phyloP scores from a whole-genome alignment of 164 flowering plant species.

The Magnolia changhungtana region DNA sequence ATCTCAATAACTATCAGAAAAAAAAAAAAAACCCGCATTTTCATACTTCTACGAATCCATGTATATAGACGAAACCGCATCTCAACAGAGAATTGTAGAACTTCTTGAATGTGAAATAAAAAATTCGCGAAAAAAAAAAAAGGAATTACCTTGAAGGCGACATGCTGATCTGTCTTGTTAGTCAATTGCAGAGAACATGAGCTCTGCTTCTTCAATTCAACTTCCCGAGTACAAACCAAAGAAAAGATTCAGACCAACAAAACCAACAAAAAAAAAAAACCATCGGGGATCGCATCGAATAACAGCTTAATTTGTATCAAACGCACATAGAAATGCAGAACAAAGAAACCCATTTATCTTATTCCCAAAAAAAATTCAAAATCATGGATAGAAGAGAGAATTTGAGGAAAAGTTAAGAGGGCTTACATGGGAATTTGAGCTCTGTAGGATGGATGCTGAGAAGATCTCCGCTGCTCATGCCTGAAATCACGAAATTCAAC shows the following conservation, averaged over 20 bases:
- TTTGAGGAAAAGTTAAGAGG: not conserved
- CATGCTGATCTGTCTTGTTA: conserved; percentile 68
- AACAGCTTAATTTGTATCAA: not conserved
- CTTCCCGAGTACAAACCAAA: conserved; percentile 24
- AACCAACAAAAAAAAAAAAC: not conserved
- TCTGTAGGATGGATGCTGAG: conserved; percentile 20
- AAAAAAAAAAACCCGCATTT: too few species aligned
- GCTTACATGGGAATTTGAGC: conserved; percentile 21
- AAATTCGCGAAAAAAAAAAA: too few species aligned
- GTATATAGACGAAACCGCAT: too few species aligned
- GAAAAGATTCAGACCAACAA: not conserved
- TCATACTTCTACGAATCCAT: too few species aligned
- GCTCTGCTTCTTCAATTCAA: conserved; percentile 87
- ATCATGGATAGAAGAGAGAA: not conserved
- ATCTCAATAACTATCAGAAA: too few species aligned
- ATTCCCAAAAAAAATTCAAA: not conserved
- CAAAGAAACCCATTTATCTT: not conserved
- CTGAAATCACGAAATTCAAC: not conserved
- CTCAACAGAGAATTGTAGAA: too few species aligned
- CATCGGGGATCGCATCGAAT: not conserved
- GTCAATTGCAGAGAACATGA: conserved; percentile 76
- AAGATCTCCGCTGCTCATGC: conserved; percentile 17
- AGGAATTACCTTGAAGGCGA: conserved; percentile 73
- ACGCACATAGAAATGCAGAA: not conserved
- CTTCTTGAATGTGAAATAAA: too few species aligned